Conservation (phyloP, 106 monocot genomes). For the Allium sativum region DNA sequence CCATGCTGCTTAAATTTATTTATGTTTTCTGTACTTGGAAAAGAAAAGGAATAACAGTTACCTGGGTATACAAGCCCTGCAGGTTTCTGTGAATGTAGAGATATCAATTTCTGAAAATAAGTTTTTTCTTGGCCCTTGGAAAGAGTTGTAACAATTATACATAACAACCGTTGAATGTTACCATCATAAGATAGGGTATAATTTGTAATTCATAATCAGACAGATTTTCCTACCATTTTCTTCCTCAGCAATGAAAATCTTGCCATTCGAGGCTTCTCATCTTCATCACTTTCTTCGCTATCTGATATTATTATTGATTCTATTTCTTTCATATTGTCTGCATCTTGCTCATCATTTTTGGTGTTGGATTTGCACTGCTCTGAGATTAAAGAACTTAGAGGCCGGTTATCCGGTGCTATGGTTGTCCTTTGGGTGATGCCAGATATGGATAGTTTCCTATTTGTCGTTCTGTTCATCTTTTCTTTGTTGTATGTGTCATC, state of each 20-base stretch:
- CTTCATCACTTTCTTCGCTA: conserved; percentile 64
- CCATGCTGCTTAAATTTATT: too few relatives aligned
- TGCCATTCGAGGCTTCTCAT: conserved; percentile 15
- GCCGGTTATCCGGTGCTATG: not conserved
- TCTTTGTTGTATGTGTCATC: conserved; percentile 11
- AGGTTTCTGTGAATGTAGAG: too few relatives aligned
- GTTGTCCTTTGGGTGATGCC: not conserved
- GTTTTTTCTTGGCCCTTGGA: too few relatives aligned
- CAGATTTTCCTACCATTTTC: conserved; percentile 10
- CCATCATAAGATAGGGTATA: not conserved
- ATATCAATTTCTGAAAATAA: too few relatives aligned
- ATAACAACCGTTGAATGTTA: too few relatives aligned
- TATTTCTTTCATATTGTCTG: conserved; percentile 4
- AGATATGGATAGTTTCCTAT: conserved; percentile 9
- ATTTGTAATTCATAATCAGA: not conserved
- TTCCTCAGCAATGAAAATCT: conserved; percentile 29
- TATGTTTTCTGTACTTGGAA: too few relatives aligned
- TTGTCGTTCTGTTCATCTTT: conserved; percentile 31
- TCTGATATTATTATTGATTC: conserved; percentile 51
- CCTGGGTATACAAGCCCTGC: too few relatives aligned
- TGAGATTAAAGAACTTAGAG: conserved; percentile 3
- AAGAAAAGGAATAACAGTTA: too few relatives aligned
- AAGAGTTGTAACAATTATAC: too few relatives aligned
- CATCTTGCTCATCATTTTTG: conserved; percentile 1
- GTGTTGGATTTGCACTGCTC: not conserved